Base-by-base conservation (phyloP, 2,329 filamentous ascomycete species). In the Helotiales sp. region DNA sequence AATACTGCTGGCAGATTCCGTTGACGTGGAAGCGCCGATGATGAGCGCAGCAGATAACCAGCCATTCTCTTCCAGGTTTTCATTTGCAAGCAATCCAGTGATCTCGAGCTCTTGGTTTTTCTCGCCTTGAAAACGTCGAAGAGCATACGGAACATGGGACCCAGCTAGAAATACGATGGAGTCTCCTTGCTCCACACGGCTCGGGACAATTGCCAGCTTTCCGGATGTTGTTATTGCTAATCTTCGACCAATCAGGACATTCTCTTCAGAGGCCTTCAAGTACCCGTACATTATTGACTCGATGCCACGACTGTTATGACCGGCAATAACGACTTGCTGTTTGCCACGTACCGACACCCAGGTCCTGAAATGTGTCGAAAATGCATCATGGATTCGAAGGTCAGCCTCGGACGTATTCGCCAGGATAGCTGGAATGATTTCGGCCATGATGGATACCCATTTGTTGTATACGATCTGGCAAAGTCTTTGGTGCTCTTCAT, bases 111-210 rank as follows among this genome's bases (percentile, higher is more conserved):
- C 38, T 10, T 5, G 19, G 19, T 25, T 44, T 7, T 44, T 5
- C 5, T 12, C 40, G 6, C 12, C 22, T 10, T 13, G 10, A 3
- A 25, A 13, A 6, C 22, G 40, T 27, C 40, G 19, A 25, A 44
- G 9, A 4, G 27, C 7, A 12, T 44, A 44, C 19, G 30, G 17
- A 13, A 22, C 31, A 7, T 13, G 36, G 1, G 44, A 55, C 10
- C 52, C 52, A 10, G 52, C 52, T 12, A 55, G 38, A 24, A 36
- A 55, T 8, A 55, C 52, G 8, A 48, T 17, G 17, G 5, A 9
- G 24, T 48, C 46, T 19, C 46, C 46, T 19, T 19, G 13, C 6
- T 19, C 5, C 4, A 15, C 29, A 19, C 13, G 8, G 5, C 17
- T 33, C 17, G 46, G 27, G 15, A 48, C 46, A 10, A 48, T 19